phyloP scores from a whole-genome alignment of 441 rosid species.

The Mallotus japonicus region DNA sequence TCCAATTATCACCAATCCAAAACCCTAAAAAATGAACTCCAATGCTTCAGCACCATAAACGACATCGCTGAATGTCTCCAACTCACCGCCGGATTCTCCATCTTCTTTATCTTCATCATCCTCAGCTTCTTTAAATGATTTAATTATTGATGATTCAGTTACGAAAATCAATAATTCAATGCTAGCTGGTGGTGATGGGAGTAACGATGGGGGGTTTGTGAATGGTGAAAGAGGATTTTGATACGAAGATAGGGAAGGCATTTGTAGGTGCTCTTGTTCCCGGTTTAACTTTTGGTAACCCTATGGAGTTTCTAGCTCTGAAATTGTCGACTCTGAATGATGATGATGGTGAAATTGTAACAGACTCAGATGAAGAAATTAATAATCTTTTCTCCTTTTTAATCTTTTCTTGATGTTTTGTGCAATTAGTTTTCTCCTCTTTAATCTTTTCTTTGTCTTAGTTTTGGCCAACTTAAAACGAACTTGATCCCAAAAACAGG shows the following conservation, averaged over 20 bases:
- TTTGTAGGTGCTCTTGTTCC: too few relatives aligned
- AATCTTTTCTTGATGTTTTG: conserved; percentile 1
- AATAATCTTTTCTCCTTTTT: too few relatives aligned
- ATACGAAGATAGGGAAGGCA: conserved; percentile 33
- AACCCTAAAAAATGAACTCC: too few relatives aligned
- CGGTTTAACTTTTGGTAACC: too few relatives aligned
- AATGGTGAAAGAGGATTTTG: conserved; percentile 49
- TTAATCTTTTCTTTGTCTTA: conserved; percentile 6
- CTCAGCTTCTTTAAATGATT: conserved; percentile 19
- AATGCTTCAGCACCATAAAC: too few relatives aligned
- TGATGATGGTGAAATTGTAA: too few relatives aligned
- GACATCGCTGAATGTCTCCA: too few relatives aligned
- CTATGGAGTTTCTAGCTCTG: too few relatives aligned
- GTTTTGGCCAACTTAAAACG: conserved; percentile 6
- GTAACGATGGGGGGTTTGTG: conserved; percentile 38
- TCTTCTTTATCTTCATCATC: conserved; percentile 4
- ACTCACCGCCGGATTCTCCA: neutral
- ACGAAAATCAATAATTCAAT: conserved; percentile 20
- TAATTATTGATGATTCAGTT: conserved; percentile 23
- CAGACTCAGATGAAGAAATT: too few relatives aligned
- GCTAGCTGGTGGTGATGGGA: conserved; percentile 19
- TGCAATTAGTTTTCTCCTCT: neutral
- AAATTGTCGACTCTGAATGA: too few relatives aligned
- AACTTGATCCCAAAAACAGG: neutral
- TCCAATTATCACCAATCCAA: too few relatives aligned